Base-by-base conservation (phyloP, 208 protist species). In the Leishmania aethiopica region DNA sequence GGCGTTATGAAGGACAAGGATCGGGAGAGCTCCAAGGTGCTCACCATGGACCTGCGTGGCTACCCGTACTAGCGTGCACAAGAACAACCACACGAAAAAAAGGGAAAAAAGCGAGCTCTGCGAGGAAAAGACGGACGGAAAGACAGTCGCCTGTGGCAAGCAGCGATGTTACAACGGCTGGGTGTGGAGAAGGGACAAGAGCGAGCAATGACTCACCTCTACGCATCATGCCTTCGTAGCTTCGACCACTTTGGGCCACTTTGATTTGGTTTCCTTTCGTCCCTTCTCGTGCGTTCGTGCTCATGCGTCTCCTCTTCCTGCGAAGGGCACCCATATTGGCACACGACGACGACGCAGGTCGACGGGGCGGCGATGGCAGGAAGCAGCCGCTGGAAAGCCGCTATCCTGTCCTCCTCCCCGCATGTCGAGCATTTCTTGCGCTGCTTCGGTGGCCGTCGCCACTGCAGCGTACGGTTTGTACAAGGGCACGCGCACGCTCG, bases 1-100 rank as follows among this genome's bases (percentile, higher is more conserved):
- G 99, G 99, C 62, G 92, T 99, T 37, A 97, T 98, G 85, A 97
- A 98, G 79, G 96, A 99, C 66, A 93, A 96, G 81, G 80, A 91
- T 40, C 86, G 86, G 11, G 93, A 98, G 53, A 94, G 84, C 77
- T 98, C 95, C 32, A 89, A 86, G 40, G 85, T 96, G 8, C 77
- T 98, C 49, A 98, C 96, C 13, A 89, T 98, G 84, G 97, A 99
- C 88, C 93, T 99, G 51, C 89, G 88, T 35, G 84, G 90, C 25
- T 98, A 95, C 79, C 83, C 92, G 3, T 96, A 94, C 84, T 95
- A 91, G 81, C 7, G 6, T 28, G n/a, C 53, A 3, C 35, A 45
- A 25, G 15, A 32, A 28, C 49, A 40, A 7, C 45, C 35, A 47
- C 25, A 15, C 17, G 37, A 17, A 74, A 42, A 19, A 37, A 7